Base-by-base conservation (phyloP, 2,329 filamentous ascomycete genomes). In the Biscogniauxia sp. region DNA sequence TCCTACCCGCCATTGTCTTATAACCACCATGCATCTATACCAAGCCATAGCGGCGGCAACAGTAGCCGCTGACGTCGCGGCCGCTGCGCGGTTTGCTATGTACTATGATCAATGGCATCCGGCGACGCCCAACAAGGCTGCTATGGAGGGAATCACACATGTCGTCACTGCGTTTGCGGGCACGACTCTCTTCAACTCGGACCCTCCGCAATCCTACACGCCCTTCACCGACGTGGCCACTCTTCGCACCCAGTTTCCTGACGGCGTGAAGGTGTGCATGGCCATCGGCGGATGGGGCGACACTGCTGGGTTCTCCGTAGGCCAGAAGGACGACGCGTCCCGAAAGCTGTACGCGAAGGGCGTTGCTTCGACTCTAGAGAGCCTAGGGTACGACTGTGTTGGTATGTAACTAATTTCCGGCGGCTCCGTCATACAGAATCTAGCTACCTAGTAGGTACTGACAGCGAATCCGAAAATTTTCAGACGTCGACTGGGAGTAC, bases 281-380 rank as follows among this genome's bases (percentile, higher is more conserved):
- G 88, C 90, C 20, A 85, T 93, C 64, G 90, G 90, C 11, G 90
- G 89, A 56, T 93, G 90, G 89, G 89, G 88, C 0, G 87, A 91
- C 61, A 87, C 83, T 0, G 72, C 74, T 6, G 89, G 88, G 0
- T 92, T 91, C 68, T 80, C 82, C 0, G 72, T 72, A 9, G 88
- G 82, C 0, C 84, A 86, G 1, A 79, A 77, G 58, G 79, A 80
- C 3, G 78, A 82, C 0, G 66, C 73, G 5, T 82, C 80, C 1
- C 82, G 87, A 17, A 77, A 79, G 61, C 76, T 75, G 7, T 93
- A 89, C 75, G 87, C 88, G 1, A 77, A 78, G 52, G 90, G 90
- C 65, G 80, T 92, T 1, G 84, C 82, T 7, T 76, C 77, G 26
- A 88, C 91, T 84, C 78, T 92, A 1, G 74, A 82, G 3, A 75